Conservation (phyloP, 169 alveolate genomes). For the Plasmodium gaboni region DNA sequence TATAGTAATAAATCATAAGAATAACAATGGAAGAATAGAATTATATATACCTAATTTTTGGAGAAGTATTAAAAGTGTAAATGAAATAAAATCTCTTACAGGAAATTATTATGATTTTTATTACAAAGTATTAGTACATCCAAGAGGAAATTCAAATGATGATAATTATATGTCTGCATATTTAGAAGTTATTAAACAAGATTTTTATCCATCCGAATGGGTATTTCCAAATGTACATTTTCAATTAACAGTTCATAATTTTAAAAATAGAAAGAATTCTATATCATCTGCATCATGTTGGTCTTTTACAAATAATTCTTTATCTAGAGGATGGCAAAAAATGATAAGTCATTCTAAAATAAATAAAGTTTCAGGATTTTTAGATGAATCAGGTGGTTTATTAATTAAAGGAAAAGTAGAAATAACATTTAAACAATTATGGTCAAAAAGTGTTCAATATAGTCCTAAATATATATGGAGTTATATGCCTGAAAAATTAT, state of each 20-base stretch:
- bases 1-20: conserved; percentile 11
- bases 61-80: conserved; percentile 92
- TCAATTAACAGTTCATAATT: conserved; percentile 92
- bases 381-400: conserved; percentile 93
- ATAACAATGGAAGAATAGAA: conserved; percentile 77
- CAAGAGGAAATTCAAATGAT: conserved; percentile 92
- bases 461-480: conserved; percentile 91
- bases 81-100: conserved; percentile 92
- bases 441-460: conserved; percentile 90
- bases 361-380: conserved; percentile 90
- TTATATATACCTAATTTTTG: conserved; percentile 91
- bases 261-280: conserved; percentile 90
- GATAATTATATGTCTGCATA: conserved; percentile 92
- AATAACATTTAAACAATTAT: conserved; percentile 90
- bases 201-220: conserved; percentile 94
- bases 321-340: conserved; percentile 94
- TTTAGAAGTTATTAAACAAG: conserved; percentile 92
- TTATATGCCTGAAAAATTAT: conserved; percentile 61
- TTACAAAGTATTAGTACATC: conserved; percentile 90
- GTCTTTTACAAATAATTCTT: conserved; percentile 92
- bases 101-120: conserved; percentile 92
- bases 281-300: conserved; percentile 95
- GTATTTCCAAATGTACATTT: conserved; percentile 93
- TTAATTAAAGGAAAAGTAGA: conserved; percentile 93
- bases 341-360: conserved; percentile 92